Evolutionary conservation across 352 stramenopile species (phyloP), one percentile per base, ranked within the genome.

Genomic region (Pythium coloratum): DNA sequence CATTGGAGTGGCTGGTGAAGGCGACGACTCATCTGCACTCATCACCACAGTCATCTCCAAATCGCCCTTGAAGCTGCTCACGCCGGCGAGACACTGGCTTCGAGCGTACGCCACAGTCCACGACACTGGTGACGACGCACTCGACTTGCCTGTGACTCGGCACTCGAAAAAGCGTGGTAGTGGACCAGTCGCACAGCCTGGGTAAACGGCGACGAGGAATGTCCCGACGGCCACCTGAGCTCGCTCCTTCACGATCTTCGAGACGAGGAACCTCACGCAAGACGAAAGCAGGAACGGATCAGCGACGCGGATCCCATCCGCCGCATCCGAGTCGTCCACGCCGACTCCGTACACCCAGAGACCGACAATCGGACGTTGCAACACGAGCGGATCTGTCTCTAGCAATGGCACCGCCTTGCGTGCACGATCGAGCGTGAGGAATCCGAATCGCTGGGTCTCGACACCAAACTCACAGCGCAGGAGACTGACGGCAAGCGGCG

Each of bases 151-250:
- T 9, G 73, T 67, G 46, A 76, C 79, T 26, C 62, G 76, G 66
- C 83, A 92, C 62, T 94, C 85, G 24, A 94, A 90, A 46, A 94
- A 94, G 2, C 82, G 76, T 14, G 85, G 85, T 24, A 94, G 60
- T 3, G 79, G 76, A 26, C 69, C 75, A 33, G 60, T 62, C 18
- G 50, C 62, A 16, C 66, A 53, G 16, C 64, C 62, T 54, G 77
- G 70, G 64, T 91, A 94, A 3, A 92, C 36, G 42, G 80, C 82
- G 18, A 94, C 76, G 4, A 94, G 73, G 51, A 94, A 91, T 9
- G 82, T 90, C 9, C 81, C 82, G 10, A 66, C 72, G 30, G 79
- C 68, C 5, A 88, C 74, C 1, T 79, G 68, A 7, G 79, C 84
- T 18, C 75, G 78, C 58, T 94, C 86, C 59, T 86, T 88, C 62